Base-by-base conservation (phyloP, 768 basidiomycete species). In the Clitopilus hobsonii region DNA sequence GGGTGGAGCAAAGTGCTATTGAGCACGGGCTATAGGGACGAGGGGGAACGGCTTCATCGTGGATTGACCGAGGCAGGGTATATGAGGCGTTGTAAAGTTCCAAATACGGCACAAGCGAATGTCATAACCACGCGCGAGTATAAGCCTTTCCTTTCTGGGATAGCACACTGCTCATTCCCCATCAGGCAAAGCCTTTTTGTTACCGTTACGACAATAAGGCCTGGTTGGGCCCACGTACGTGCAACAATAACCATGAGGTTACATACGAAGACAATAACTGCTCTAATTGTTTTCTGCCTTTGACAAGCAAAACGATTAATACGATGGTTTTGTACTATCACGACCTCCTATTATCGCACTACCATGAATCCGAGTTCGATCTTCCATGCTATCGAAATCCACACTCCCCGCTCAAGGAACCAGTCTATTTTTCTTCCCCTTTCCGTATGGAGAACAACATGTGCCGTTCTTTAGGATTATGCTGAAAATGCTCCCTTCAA, bases 1-100 rank as follows among this genome's bases (percentile, higher is more conserved):
- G 13, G n/a, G 47, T 48, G 49, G 29, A 54, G 32, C 30, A 41
- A 8, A 22, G 14, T 41, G 49, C 38, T 50, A 52, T 56, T 30
- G 24, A 38, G 41, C 41, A 45, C 41, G 41, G 41, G n/a, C 41
- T 45, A 23, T 10, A 16, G 41, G 41, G 38, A n/a, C n/a, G n/a
- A 18, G 38, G 41, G 41, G 18, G 41, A 18, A 45, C 41, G 41
- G 22, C 41, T 45, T 45, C 41, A 45, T 45, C 41, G 41, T 45
- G n/a, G 41, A 45, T 11, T 45, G 41, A 20, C 10, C 18, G 22
- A 20, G 22, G 18, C 41, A 8, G 22, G 22, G 41, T 45, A 45
- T 45, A 45, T 45, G 41, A 45, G 41, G 41, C 41, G n/a, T 45
- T 20, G 41, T 23, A 20, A 45, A 23, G 41, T 45, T 45, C 41